Percentiles rank a stretch among this genome's conserved stretches.
Evolutionary conservation across 2,329 filamentous ascomycete species (phyloP).

Genomic region (Cytospora paraplurivora): DNA sequence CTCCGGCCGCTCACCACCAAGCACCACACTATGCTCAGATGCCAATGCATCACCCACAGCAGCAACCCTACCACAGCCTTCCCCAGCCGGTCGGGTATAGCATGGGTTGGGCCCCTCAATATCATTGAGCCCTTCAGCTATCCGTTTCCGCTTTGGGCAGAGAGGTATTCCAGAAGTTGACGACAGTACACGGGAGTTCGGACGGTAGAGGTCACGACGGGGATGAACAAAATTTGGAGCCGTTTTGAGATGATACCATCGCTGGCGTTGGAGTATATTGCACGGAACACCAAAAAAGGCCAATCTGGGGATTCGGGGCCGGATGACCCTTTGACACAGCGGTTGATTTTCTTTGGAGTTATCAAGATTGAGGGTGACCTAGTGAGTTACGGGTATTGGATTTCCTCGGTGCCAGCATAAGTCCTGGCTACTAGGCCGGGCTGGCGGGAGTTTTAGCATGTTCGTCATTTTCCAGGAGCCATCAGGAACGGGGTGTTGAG

Average conservation of each 20-base stretch:
- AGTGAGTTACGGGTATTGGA: constrained; percentile 4
- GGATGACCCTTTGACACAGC: background rate
- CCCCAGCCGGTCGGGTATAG: constrained; percentile 23
- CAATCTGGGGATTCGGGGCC: background rate
- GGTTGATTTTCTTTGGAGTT: background rate
- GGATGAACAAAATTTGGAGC: background rate
- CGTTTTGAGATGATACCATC: background rate
- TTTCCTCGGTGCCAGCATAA: constrained; percentile 7
- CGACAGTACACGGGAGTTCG: background rate
- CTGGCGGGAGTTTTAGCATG: constrained; percentile 9
- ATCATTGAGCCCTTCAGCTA: constrained; percentile 10
- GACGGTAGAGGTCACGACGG: background rate
- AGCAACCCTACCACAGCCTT: constrained; percentile 19
- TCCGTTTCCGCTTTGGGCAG: background rate
- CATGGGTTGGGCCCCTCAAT: constrained; percentile 24
- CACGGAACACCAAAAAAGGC: background rate
- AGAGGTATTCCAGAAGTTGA: background rate
- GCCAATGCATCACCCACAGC: constrained; percentile 16
- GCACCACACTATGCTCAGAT: constrained; percentile 12
- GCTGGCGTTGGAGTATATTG: constrained; percentile 5
- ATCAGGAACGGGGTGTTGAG: background rate
- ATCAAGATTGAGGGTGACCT: constrained; percentile 1
- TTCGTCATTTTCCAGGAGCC: constrained; percentile 5
- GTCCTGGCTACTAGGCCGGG: constrained; percentile 21
- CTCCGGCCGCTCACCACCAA: constrained; percentile 12